phyloP scores from a whole-genome alignment of 768 basidiomycete genomes.

The Suillus cothurnatus region DNA sequence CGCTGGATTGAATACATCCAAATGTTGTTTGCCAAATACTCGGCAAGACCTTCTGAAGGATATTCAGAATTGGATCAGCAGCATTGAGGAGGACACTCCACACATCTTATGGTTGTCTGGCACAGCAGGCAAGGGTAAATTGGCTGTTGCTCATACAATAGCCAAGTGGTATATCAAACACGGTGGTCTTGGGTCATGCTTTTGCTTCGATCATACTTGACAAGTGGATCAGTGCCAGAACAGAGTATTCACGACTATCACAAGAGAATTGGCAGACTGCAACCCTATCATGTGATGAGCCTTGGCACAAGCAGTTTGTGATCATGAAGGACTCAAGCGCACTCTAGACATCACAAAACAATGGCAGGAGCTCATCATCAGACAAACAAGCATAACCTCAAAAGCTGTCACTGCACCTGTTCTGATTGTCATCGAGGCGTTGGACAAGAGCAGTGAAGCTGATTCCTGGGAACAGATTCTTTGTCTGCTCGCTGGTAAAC shows the following conservation, averaged over 20 bases:
- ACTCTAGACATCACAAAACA: constrained; percentile 9
- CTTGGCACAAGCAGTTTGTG: neutral
- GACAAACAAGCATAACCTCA: constrained; percentile 5
- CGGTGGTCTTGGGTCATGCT: constrained; percentile 16
- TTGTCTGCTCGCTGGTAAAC: neutral
- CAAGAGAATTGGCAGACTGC: neutral
- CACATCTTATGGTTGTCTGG: constrained; percentile 19
- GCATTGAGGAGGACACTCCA: neutral
- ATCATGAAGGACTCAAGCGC: neutral
- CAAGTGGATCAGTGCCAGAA: neutral
- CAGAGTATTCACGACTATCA: constrained; percentile 5
- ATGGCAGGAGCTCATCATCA: constrained; percentile 20
- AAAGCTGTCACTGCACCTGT: constrained; percentile 19
- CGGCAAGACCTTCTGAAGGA: constrained; percentile 14
- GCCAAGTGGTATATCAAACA: constrained; percentile 11
- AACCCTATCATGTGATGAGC: constrained; percentile 2
- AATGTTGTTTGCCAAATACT: constrained; percentile 18
- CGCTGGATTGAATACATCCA: neutral
- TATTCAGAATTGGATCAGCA: constrained; percentile 19
- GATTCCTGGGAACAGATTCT: constrained; percentile 18
- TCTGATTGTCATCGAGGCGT: constrained; percentile 28
- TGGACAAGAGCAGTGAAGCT: constrained; percentile 20
- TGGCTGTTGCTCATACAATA: constrained; percentile 21
- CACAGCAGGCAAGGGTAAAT: constrained; percentile 20
- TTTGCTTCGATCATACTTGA: constrained; percentile 18